Percentiles rank a stretch among this genome's conserved stretches.
phyloP scores from a whole-genome alignment of 208 protist genomes.

The Leishmania mexicana region DNA sequence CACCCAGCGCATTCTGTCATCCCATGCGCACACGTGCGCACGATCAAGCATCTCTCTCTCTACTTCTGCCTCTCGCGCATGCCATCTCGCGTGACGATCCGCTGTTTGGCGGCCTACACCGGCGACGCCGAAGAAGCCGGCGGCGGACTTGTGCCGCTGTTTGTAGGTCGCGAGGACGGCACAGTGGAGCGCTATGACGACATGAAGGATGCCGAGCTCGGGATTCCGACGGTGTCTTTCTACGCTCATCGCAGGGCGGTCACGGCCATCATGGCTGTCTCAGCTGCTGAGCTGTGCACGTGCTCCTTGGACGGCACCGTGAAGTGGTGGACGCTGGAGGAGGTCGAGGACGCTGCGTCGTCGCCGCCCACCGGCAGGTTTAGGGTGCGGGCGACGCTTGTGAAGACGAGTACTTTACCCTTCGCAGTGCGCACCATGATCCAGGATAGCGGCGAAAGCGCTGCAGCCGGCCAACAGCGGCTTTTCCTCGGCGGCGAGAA shows the following conservation, averaged over 20 bases:
- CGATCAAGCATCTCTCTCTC: neutral
- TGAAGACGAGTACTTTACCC: conserved; percentile 43
- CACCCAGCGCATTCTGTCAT: neutral
- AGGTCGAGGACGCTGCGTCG: conserved; percentile 6
- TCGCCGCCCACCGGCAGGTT: conserved; percentile 12
- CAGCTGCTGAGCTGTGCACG: conserved; percentile 53
- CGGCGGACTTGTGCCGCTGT: conserved; percentile 48
- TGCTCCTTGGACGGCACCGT: conserved; percentile 80
- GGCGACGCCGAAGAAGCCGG: conserved; percentile 39
- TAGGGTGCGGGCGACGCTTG: conserved; percentile 26
- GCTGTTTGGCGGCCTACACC: conserved; percentile 50
- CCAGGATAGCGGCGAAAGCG: conserved; percentile 24
- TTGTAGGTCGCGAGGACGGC: conserved; percentile 77
- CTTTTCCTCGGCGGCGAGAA: conserved; percentile 71
- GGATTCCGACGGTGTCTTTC: conserved; percentile 49
- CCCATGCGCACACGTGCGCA: neutral
- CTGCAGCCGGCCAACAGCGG: conserved; percentile 10
- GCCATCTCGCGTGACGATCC: conserved; percentile 44
- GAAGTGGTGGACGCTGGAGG: conserved; percentile 62
- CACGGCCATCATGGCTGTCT: conserved; percentile 53
- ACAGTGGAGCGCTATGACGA: conserved; percentile 74
- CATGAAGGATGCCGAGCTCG: conserved; percentile 54
- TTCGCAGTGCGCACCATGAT: conserved; percentile 58
- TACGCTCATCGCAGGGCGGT: conserved; percentile 68
- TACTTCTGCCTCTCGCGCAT: neutral